A percentile compares a stretch with the other conserved stretches of the same genome.
phyloP scores from a whole-genome alignment of 257 asterid species.

The Scutellaria baicalensis region DNA sequence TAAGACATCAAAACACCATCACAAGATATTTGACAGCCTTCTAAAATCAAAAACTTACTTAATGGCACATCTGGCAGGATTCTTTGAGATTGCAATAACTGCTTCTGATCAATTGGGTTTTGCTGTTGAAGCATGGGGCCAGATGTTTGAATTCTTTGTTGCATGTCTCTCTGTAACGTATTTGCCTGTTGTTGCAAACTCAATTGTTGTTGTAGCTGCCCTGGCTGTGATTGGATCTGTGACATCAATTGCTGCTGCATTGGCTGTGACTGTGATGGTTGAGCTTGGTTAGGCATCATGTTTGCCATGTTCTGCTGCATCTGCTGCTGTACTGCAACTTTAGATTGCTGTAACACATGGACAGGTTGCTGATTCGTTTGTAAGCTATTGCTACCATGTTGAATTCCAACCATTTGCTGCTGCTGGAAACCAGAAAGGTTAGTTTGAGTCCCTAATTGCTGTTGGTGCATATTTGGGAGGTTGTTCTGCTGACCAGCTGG shows the following conservation, averaged over 20 bases:
- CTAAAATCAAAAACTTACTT: slow-evolving; percentile 41
- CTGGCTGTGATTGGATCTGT: slow-evolving; percentile 83
- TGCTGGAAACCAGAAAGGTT: slow-evolving; percentile 75
- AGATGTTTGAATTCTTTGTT: slow-evolving; percentile 73
- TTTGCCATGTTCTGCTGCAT: slow-evolving; percentile 53
- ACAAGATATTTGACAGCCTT: slow-evolving; percentile 4
- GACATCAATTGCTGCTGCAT: slow-evolving; percentile 82
- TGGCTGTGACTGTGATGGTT: slow-evolving; percentile 62
- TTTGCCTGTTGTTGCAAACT: slow-evolving; percentile 74
- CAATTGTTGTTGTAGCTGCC: slow-evolving; percentile 66
- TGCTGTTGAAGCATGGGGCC: slow-evolving; percentile 80
- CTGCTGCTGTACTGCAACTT: slow-evolving; percentile 72
- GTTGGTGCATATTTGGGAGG: slow-evolving; percentile 69
- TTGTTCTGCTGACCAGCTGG: slow-evolving; percentile 64
- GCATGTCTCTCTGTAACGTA: slow-evolving; percentile 64
- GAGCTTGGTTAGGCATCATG: slow-evolving; percentile 71
- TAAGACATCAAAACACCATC: too few species aligned
- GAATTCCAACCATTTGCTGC: slow-evolving; percentile 77
- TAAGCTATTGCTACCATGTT: slow-evolving; percentile 60
- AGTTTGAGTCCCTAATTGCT: slow-evolving; percentile 60
- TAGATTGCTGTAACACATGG: slow-evolving; percentile 69
- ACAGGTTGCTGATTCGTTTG: slow-evolving; percentile 59
- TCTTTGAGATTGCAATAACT: slow-evolving; percentile 70
- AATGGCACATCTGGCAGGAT: slow-evolving; percentile 61
- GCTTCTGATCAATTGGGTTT: slow-evolving; percentile 67